Base-by-base conservation (phyloP, 164 flowering plant species). In the Chimonanthus salicifolius region DNA sequence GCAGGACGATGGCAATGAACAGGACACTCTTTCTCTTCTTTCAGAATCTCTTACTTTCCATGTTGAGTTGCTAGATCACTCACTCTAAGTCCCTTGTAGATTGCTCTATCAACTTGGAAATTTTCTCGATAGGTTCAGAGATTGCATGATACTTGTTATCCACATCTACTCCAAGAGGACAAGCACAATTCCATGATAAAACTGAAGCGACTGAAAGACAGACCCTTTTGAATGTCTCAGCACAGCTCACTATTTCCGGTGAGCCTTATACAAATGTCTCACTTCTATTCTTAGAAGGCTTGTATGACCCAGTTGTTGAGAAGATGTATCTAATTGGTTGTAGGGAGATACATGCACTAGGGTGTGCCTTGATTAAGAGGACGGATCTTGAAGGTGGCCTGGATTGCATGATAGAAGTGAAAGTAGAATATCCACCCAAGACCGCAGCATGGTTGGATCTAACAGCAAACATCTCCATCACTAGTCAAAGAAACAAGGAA, bases 281-380 rank as follows among this genome's bases (percentile, higher is more conserved):
- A 49, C 64, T 75, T 72, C 78, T 94, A 16, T 88, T 83, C 68
- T 72, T 92, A 58, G 98, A 94, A 83, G 98, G 97, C 54, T 71
- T 94, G 66, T 94, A 92, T 76, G 88, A 94, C 72, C 87, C 85
- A 20, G 87, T 67, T 74, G 84, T 82, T 54, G 98, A 97, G 33
- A 88, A 82, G 81, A 90, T 94, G 98, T 91, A 87, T 76, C 79
- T 89, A 13, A 83, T 92, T 68, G 98, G 94, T 63, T 94, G 97
- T 86, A 82, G 97, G 73, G 97, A 94, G 78, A 88, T 90, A 13
- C 83, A 92, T 62, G 88, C 92, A n/a, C 83, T 88, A 10, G 82
- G 88, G 90, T 76, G 80, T 47, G 79, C 81, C 62, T 74, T 90
- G 69, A 80, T 65, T 54, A 94, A 88, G 15, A 92, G 91, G 80